Percentiles rank a stretch among this genome's conserved stretches.
Conservation (phyloP, 2,329 filamentous ascomycete species). For the Clarireedia hainanense region DNA sequence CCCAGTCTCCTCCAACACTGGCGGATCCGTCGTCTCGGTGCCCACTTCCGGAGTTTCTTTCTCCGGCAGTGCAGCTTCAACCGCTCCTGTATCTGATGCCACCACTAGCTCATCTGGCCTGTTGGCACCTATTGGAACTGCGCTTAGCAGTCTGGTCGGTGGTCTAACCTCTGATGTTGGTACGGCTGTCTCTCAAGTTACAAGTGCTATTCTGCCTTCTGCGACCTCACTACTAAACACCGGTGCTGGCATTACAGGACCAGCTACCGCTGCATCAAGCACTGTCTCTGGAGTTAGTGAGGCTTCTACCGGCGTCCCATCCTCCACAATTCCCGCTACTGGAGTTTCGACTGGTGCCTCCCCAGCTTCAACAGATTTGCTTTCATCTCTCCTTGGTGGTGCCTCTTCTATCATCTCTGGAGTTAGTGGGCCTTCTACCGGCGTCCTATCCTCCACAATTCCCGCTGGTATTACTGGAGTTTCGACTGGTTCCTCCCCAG, state of each 20-base stretch:
- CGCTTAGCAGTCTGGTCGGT: not conserved
- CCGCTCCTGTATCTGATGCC: not conserved
- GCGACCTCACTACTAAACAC: not conserved
- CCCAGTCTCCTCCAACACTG: constrained; percentile 6
- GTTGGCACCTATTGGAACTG: not conserved
- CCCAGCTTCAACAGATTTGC: not conserved
- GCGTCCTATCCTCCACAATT: not conserved
- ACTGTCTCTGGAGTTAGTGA: not conserved
- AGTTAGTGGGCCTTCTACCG: not conserved
- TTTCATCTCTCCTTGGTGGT: constrained; percentile 1
- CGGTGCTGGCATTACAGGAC: not conserved
- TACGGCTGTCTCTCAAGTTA: constrained; percentile 6
- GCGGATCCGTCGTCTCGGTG: constrained; percentile 3
- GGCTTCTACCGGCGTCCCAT: not conserved
- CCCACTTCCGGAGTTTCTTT: constrained; percentile 13
- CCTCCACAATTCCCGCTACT: not conserved
- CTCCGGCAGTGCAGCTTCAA: constrained; percentile 11
- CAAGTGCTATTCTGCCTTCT: constrained; percentile 1
- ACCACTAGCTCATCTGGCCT: not conserved
- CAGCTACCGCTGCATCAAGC: not conserved
- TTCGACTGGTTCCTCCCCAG: not conserved
- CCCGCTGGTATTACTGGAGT: not conserved
- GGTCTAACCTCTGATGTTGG: not conserved
- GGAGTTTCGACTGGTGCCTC: not conserved
- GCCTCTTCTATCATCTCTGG: not conserved